Conservation (phyloP, 768 basidiomycete genomes). For the Suillus spraguei region DNA sequence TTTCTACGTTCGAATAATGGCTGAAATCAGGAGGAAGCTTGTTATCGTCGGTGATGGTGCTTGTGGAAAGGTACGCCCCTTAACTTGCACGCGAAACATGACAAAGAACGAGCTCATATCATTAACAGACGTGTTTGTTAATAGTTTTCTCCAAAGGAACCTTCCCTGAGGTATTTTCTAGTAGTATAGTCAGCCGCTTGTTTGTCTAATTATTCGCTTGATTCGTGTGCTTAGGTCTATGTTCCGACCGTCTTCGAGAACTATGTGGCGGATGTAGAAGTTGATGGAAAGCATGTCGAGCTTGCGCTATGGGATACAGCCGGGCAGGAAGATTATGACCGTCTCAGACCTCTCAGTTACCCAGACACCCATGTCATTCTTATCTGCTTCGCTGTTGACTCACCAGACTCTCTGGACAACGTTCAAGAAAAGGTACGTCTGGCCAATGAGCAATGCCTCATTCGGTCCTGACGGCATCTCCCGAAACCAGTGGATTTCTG, state of each 20-base stretch:
- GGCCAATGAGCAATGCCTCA: slow-evolving; percentile 8
- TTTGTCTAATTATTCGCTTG: slow-evolving; percentile 2
- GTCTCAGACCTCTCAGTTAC: slow-evolving; percentile 95
- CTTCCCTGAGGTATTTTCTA: slow-evolving; percentile 79
- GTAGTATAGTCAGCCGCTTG: slow-evolving; percentile 2
- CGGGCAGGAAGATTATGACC: slow-evolving; percentile 99
- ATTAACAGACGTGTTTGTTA: slow-evolving; percentile 79
- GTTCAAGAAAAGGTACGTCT: slow-evolving; percentile 95
- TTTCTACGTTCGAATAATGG: slow-evolving; percentile 60
- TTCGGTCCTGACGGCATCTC: slow-evolving; percentile 14
- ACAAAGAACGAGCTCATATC: slow-evolving; percentile 22
- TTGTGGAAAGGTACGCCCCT: slow-evolving; percentile 78
- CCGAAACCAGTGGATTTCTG: slow-evolving; percentile 86
- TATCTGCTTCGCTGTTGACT: slow-evolving; percentile 98
- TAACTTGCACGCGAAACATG: neutral
- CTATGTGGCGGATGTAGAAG: slow-evolving; percentile 98
- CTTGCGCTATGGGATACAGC: slow-evolving; percentile 99
- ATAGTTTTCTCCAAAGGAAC: slow-evolving; percentile 97
- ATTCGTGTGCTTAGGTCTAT: slow-evolving; percentile 69
- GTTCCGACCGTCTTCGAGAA: slow-evolving; percentile 99
- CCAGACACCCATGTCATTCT: slow-evolving; percentile 99
- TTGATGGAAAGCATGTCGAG: slow-evolving; percentile 98
- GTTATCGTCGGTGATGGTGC: slow-evolving; percentile 99
- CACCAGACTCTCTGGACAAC: slow-evolving; percentile 97
- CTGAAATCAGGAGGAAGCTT: slow-evolving; percentile 97